Evolutionary conservation across 352 stramenopile genomes (phyloP).

Genomic region (Phytopythium montanum): DNA sequence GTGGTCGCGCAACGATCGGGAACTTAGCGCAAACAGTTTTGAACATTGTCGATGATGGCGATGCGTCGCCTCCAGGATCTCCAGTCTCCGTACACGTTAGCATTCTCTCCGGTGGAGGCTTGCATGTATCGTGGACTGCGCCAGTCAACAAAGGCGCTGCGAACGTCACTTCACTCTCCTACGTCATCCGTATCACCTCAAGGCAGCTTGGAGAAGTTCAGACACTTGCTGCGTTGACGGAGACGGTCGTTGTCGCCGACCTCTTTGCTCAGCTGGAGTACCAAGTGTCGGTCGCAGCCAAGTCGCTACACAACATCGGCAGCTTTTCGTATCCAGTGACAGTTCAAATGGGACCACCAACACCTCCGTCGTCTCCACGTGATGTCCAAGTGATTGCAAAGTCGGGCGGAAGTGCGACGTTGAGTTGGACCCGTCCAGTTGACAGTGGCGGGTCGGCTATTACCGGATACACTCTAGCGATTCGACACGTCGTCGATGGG

Average conservation of each 20-base stretch:
- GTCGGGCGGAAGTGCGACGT: slow-evolving; percentile 38
- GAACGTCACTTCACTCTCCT: slow-evolving; percentile 24
- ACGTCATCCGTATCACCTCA: slow-evolving; percentile 20
- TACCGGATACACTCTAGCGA: slow-evolving; percentile 25
- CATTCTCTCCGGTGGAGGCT: slow-evolving; percentile 23
- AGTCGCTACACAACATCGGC: slow-evolving; percentile 18
- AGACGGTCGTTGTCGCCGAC: slow-evolving; percentile 15
- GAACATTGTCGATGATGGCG: slow-evolving; percentile 49
- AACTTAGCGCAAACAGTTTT: slow-evolving; percentile 11
- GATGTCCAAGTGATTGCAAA: slow-evolving; percentile 18
- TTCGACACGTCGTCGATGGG: slow-evolving; percentile 6
- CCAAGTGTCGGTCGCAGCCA: slow-evolving; percentile 24
- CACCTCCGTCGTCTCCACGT: slow-evolving; percentile 21
- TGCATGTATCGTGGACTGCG: slow-evolving; percentile 25
- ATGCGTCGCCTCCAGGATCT: slow-evolving; percentile 32
- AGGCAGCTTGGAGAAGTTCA: slow-evolving; percentile 5
- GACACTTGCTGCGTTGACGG: slow-evolving; percentile 13
- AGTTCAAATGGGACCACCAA: slow-evolving; percentile 22
- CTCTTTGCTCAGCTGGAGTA: slow-evolving; percentile 29
- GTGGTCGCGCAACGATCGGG: slow-evolving; percentile 25
- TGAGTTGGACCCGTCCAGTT: slow-evolving; percentile 38
- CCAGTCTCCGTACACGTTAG: slow-evolving; percentile 13
- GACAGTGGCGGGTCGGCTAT: slow-evolving; percentile 39
- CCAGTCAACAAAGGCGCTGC: slow-evolving; percentile 30
- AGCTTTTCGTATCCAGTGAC: slow-evolving; percentile 11